These are phyloP conservation scores for Canna indica DNA, from an alignment of 176 grass and related monocot species.

Conservation along the genomic window DNA sequence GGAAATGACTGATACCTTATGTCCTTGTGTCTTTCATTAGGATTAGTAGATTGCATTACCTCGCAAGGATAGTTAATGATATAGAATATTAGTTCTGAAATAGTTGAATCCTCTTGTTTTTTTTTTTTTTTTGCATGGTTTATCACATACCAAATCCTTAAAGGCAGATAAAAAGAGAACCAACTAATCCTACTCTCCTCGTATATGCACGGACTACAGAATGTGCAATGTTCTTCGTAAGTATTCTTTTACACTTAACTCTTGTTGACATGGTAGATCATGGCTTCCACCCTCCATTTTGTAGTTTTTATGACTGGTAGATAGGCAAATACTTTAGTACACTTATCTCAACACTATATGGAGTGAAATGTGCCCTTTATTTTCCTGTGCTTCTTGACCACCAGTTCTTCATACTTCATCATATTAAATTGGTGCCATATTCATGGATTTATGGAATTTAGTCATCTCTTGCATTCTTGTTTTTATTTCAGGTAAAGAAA, in stretches of 20 bases:
- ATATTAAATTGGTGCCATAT: background rate
- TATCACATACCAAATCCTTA: background rate
- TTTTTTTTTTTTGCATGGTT: background rate
- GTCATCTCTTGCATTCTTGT: background rate
- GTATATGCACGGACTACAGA: background rate
- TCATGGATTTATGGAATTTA: background rate
- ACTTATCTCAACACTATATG: background rate
- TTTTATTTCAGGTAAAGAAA: slow-evolving; percentile 43
- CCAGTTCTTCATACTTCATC: background rate
- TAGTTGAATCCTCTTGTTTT: background rate
- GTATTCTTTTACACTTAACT: background rate
- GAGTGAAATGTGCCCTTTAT: background rate
- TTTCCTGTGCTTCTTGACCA: background rate
- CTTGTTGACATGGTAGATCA: background rate
- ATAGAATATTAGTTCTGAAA: background rate
- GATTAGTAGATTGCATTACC: background rate
- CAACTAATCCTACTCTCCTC: background rate
- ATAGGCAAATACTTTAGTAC: background rate
- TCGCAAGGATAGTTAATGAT: background rate
- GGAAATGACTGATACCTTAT: background rate
- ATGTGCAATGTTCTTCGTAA: too few species aligned
- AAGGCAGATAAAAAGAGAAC: background rate
- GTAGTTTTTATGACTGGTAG: background rate
- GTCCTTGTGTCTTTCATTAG: too few species aligned
- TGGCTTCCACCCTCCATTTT: background rate